Evolutionary conservation across 441 rosid genomes (phyloP).

Genomic region (Eruca vesicaria): DNA sequence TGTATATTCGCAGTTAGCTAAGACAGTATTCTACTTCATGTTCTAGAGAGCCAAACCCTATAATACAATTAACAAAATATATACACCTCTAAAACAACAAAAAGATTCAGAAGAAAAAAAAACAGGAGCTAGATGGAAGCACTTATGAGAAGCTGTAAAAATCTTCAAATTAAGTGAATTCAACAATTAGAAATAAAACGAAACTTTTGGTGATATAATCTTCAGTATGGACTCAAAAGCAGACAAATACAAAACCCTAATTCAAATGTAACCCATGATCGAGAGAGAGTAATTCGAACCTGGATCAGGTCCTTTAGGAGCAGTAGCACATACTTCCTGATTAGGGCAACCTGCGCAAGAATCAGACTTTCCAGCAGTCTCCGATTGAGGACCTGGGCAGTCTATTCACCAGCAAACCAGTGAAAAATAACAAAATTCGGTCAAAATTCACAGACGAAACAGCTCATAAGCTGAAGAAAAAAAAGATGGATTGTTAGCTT

Average conservation of each 20-base stretch:
- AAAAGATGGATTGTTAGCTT: conserved; percentile 9
- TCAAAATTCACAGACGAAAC: not conserved
- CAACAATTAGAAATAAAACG: not conserved
- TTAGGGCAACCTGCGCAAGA: conserved; percentile 84
- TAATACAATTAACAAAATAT: not conserved
- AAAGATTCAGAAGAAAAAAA: not conserved
- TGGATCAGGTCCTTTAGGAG: conserved; percentile 96
- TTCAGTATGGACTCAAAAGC: not conserved
- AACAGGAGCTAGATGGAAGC: not conserved
- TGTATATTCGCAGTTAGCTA: not conserved
- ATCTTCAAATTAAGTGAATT: not conserved
- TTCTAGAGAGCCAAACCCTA: not conserved
- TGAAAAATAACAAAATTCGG: not conserved
- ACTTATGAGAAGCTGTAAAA: not conserved
- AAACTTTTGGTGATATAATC: not conserved
- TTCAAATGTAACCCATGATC: not conserved
- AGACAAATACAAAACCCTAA: not conserved
- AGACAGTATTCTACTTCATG: not conserved
- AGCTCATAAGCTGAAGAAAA: not conserved
- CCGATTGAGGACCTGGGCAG: conserved; percentile 81
- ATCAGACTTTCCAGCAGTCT: conserved; percentile 76
- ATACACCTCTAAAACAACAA: not conserved
- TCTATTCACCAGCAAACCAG: conserved; percentile 32
- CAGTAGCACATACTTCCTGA: conserved; percentile 85
- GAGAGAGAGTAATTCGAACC: conserved; percentile 43